phyloP scores from a whole-genome alignment of 345 rosid species.

The Aethionema arabicum region DNA sequence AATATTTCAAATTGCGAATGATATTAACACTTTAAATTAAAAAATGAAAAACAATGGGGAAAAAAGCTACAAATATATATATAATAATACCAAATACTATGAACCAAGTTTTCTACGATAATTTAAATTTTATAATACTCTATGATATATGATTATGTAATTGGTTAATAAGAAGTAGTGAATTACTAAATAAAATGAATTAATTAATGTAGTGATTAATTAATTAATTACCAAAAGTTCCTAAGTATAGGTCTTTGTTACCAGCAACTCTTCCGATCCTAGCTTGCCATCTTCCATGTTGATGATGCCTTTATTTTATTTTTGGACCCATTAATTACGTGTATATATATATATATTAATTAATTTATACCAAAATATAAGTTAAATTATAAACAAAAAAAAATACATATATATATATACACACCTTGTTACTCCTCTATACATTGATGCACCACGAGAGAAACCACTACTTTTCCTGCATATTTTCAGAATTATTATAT shows the following conservation, averaged over 20 bases:
- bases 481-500: too few relatives aligned
- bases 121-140: not conserved
- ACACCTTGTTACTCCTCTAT: slow-evolving; percentile 94
- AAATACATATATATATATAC: not conserved
- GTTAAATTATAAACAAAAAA: too few relatives aligned
- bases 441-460: slow-evolving; percentile 94
- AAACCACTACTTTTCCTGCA: slow-evolving; percentile 95
- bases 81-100: too few relatives aligned
- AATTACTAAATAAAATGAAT: not conserved
- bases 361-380: not conserved
- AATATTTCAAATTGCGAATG: too few relatives aligned
- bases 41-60: too few relatives aligned
- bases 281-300: slow-evolving; percentile 99
- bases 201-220: too few relatives aligned
- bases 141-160: not conserved
- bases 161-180: not conserved
- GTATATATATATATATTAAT: not conserved
- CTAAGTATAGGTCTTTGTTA: slow-evolving; percentile 92
- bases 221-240: slow-evolving; percentile 64
- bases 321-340: slow-evolving; percentile 9
- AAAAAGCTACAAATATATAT: too few relatives aligned
- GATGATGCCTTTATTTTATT: slow-evolving; percentile 63
- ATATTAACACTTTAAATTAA: too few relatives aligned
- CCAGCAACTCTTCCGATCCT: slow-evolving; percentile 98
- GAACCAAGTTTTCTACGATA: too few relatives aligned